Conservation (phyloP, 1,139 yeast species). For the Zygoascus sp. region DNA sequence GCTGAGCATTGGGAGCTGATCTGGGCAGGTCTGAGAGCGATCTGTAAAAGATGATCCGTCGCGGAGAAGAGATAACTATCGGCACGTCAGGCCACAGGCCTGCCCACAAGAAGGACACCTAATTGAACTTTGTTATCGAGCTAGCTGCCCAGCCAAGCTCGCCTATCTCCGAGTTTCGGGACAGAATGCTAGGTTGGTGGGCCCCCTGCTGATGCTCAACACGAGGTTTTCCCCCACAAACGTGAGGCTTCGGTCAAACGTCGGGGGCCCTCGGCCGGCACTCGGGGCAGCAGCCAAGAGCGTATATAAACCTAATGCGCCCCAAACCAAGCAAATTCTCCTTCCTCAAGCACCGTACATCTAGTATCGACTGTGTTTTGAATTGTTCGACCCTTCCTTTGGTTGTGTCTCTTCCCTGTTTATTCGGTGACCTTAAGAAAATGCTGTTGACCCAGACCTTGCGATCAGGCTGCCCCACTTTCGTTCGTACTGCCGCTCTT, state of each 20-base stretch:
- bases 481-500: constrained; percentile 1
- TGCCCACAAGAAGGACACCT: too few relatives aligned
- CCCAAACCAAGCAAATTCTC: not conserved
- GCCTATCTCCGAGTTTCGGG: not conserved
- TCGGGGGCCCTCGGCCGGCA: not conserved
- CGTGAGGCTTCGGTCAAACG: constrained; percentile 1
- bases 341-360: not conserved
- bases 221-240: not conserved
- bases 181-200: not conserved
- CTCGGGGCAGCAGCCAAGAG: not conserved
- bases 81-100: too few relatives aligned
- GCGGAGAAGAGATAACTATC: too few relatives aligned
- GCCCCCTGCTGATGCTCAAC: not conserved
- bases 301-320: not conserved
- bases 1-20: too few relatives aligned
- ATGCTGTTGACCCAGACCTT: constrained; percentile 8
- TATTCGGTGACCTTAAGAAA: not conserved
- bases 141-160: too few relatives aligned
- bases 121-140: too few relatives aligned
- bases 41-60: too few relatives aligned
- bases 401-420: not conserved
- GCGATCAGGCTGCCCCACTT: constrained; percentile 5
- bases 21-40: too few relatives aligned
- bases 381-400: not conserved
- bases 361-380: not conserved